Evolutionary conservation across 805 yeast species (phyloP).

Genomic region (Yarrowia hollandica): DNA sequence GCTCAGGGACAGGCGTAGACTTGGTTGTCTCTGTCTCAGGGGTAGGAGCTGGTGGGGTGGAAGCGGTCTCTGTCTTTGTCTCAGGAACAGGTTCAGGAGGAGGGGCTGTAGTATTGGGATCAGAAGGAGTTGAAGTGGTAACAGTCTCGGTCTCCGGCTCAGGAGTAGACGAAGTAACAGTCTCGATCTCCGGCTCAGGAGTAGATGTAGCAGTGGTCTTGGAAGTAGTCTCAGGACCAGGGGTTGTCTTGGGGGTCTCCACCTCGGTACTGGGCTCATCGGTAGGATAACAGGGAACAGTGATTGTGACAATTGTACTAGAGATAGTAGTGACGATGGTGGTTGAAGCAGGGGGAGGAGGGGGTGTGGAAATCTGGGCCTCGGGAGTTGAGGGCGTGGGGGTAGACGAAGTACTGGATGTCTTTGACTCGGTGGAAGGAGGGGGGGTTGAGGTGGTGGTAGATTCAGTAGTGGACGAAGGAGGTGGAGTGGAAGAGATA

Average conservation of each 20-base stretch:
- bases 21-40: no score
- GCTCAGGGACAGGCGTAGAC: background rate
- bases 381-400: background rate
- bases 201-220: no score
- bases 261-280: no score
- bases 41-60: no score
- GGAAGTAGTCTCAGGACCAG: background rate
- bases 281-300: constrained; percentile 4
- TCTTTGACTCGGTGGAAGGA: background rate
- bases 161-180: no score
- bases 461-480: background rate
- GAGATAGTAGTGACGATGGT: background rate
- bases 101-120: no score
- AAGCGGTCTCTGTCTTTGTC: no score
- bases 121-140: no score
- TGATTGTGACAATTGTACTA: background rate
- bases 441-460: background rate
- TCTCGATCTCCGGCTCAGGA: no score
- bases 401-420: background rate
- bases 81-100: no score
- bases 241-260: background rate
- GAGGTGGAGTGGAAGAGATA: background rate
- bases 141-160: no score
- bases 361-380: background rate
- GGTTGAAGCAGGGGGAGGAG: background rate